These are phyloP conservation scores for Candida sp. DNA, from an alignment of 1,139 yeast species.

Conservation along the genomic window DNA sequence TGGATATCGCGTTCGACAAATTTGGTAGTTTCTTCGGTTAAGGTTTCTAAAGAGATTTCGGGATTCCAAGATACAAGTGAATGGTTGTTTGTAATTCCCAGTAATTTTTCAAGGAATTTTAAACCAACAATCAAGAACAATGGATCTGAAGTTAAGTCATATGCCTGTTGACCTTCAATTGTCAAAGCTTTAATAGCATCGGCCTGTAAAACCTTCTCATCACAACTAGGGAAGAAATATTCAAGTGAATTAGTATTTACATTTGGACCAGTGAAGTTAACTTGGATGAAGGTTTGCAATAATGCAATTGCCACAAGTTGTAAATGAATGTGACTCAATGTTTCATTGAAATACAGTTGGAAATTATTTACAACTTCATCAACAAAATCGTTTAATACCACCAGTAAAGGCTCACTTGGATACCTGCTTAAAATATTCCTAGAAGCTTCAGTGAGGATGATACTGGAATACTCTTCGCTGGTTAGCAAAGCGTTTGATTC, in stretches of 20 bases:
- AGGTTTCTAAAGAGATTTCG: constrained; percentile 17
- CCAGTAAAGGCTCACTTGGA: constrained; percentile 16
- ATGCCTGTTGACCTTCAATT: constrained; percentile 62
- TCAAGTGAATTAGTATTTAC: constrained; percentile 34
- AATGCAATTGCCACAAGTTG: constrained; percentile 51
- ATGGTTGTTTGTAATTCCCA: constrained; percentile 24
- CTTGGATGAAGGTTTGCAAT: constrained; percentile 68
- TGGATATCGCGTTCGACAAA: constrained; percentile 5
- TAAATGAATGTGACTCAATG: constrained; percentile 17
- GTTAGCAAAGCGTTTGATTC: constrained; percentile 18
- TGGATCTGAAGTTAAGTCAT: constrained; percentile 58
- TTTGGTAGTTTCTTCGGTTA: constrained; percentile 18
- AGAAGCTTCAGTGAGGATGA: constrained; percentile 11
- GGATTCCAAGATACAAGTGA: constrained; percentile 17
- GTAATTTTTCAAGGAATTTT: constrained; percentile 48
- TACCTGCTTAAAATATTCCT: constrained; percentile 13
- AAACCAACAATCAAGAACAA: constrained; percentile 46
- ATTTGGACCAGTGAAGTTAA: constrained; percentile 84
- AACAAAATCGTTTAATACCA: constrained; percentile 18
- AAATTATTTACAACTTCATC: constrained; percentile 12
- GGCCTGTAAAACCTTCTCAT: constrained; percentile 22
- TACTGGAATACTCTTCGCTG: constrained; percentile 11
- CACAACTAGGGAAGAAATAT: constrained; percentile 27
- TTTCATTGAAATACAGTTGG: constrained; percentile 8
- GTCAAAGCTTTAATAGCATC: constrained; percentile 40